Base-by-base conservation (phyloP, 2,329 filamentous ascomycete species). In the Pezicula rhizophila region DNA sequence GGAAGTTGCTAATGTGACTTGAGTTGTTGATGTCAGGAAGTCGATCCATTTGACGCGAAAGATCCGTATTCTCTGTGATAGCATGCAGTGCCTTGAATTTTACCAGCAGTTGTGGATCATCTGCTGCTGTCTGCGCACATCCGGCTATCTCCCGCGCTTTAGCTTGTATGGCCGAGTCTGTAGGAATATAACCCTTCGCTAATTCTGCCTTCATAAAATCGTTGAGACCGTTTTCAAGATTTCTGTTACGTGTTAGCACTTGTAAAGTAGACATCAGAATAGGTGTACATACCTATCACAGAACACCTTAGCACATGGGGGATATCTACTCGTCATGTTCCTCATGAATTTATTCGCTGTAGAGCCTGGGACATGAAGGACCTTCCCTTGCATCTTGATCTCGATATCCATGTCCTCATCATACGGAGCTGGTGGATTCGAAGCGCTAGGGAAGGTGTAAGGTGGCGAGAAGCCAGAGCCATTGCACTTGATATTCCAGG, bases 391-490 rank as follows among this genome's bases (percentile, higher is more conserved):
- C 35, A 61, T 51, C 3, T 51, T 57, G n/a, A 64, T 53, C 23
- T 48, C 45, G 5, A 63, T 57, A 10, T 66, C 61, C 57, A 11
- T 10, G 8, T 65, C 61, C 12, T 62, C 57, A 33, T 71, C 66
- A 0, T 67, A 64, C 28, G 49, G 68, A 60, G 12, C 67, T 57
- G 18, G 65, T 56, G 45, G 64, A 59, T 59, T 56, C 49, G 28
- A 31, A 31, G 28, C 11, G 5, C 72, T 70, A 2, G 76, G 75
- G 46, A 68, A 70, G 2, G 73, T 67, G 59, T 78, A 79, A 0
- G 78, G 78, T 2, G 79, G 77, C 6, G 73, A 72, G 57, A 81
- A 80, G 3, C 77, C 78, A 0, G 74, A 70, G 5, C 76, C 76
- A 20, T 77, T 77, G 37, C 74, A 70, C n/a, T 65, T 60, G 2